Percentiles rank a stretch among this genome's conserved stretches.
These are phyloP conservation scores for Oryza rufipogon DNA, from an alignment of 176 grass and related monocot species.

Conservation along the genomic window DNA sequence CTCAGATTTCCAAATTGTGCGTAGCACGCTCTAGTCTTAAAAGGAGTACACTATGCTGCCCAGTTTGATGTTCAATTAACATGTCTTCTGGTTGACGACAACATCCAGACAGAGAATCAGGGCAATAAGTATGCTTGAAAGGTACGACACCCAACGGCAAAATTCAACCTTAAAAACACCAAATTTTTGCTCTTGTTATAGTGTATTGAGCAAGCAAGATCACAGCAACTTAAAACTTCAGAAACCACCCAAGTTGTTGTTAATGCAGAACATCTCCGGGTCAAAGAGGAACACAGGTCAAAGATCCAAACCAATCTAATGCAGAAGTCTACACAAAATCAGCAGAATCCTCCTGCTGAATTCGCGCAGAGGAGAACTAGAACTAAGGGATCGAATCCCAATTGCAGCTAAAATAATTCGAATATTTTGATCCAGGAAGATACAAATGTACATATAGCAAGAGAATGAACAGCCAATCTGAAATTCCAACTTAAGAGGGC, in stretches of 20 bases:
- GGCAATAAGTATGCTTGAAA: constrained; percentile 24
- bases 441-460: not conserved
- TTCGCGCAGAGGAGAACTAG: not conserved
- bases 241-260: constrained; percentile 11
- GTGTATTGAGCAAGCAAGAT: constrained; percentile 19
- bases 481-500: not conserved
- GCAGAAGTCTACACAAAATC: not conserved
- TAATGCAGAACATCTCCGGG: not conserved
- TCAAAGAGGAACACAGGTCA: constrained; percentile 39
- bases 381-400: not conserved
- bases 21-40: constrained; percentile 6
- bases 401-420: not conserved
- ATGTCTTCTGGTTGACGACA: not conserved
- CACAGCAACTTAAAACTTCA: constrained; percentile 20
- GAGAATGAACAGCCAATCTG: not conserved
- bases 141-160: constrained; percentile 15
- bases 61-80: constrained; percentile 1
- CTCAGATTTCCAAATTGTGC: constrained; percentile 2
- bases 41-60: not conserved
- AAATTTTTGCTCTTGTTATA: not conserved
- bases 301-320: constrained; percentile 47
- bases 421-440: constrained; percentile 24
- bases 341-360: not conserved
- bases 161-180: constrained; percentile 13
- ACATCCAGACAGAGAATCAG: constrained; percentile 32